phyloP scores from a whole-genome alignment of 352 stramenopile genomes.

The Phytophthora quininea region DNA sequence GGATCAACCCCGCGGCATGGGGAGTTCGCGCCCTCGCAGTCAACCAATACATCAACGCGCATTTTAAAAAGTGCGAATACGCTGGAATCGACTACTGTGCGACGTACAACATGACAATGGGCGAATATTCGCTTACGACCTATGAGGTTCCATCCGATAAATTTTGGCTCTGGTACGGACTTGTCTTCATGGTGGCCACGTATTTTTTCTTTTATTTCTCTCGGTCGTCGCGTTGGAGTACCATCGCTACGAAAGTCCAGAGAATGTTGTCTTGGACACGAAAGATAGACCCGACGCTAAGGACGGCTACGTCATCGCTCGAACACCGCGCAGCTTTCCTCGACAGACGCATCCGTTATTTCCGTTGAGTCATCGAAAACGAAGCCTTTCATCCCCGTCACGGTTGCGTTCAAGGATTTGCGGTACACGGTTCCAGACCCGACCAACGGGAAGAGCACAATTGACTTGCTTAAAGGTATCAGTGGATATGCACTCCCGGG shows the following conservation, averaged over 20 bases:
- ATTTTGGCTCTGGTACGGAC: conserved; percentile 18
- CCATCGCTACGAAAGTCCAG: not conserved
- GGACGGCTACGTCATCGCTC: not conserved
- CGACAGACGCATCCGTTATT: not conserved
- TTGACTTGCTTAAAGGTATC: conserved; percentile 60
- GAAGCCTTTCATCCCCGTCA: not conserved
- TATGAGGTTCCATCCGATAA: conserved; percentile 29
- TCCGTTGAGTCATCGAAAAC: not conserved
- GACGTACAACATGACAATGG: conserved; percentile 11
- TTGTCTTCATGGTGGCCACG: conserved; percentile 21
- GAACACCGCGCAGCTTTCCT: not conserved
- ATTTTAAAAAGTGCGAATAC: conserved; percentile 18
- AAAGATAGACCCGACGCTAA: not conserved
- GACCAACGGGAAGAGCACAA: not conserved
- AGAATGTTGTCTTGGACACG: conserved; percentile 3
- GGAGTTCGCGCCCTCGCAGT: conserved; percentile 21
- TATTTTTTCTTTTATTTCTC: conserved; percentile 11
- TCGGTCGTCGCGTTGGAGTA: not conserved
- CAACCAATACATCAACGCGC: conserved; percentile 26
- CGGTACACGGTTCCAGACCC: not conserved
- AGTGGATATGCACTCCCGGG: conserved; percentile 48
- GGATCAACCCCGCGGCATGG: conserved; percentile 48
- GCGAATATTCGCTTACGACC: conserved; percentile 18
- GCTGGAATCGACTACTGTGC: conserved; percentile 25
- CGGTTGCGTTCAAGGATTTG: conserved; percentile 2